These are phyloP conservation scores for Hyphodiscus sp. DNA, from an alignment of 2,329 filamentous ascomycete genomes.

Conservation along the genomic window DNA sequence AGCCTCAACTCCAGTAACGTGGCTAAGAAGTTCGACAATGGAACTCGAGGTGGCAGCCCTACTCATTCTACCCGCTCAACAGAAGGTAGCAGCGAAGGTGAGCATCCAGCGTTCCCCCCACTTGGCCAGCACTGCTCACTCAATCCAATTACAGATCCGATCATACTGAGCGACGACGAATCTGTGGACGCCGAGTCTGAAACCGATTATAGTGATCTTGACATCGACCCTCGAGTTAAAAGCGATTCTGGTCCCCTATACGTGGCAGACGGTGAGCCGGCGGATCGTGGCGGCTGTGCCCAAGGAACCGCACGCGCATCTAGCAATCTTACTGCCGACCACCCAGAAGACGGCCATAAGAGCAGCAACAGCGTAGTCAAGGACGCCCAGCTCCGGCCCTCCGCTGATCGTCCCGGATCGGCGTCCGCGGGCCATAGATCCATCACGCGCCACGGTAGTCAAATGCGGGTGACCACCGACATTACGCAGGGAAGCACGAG, in stretches of 20 bases:
- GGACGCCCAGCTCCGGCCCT: too few species aligned
- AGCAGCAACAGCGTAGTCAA: neutral
- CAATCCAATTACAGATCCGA: slow-evolving; percentile 14
- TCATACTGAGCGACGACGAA: slow-evolving; percentile 18
- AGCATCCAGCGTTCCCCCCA: slow-evolving; percentile 11
- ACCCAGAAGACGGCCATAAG: neutral
- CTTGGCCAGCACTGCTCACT: slow-evolving; percentile 12
- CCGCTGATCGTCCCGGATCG: neutral
- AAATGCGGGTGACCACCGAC: too few species aligned
- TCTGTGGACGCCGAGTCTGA: slow-evolving; percentile 12
- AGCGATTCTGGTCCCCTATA: neutral
- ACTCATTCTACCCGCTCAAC: slow-evolving; percentile 5
- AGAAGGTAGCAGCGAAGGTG: slow-evolving; percentile 13
- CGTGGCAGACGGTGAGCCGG: too few species aligned
- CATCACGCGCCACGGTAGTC: too few species aligned
- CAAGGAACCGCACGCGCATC: neutral
- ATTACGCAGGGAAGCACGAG: neutral
- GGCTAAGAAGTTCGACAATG: slow-evolving; percentile 5
- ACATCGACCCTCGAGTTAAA: neutral
- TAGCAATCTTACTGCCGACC: neutral
- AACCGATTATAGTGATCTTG: slow-evolving; percentile 12
- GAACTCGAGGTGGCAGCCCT: slow-evolving; percentile 12
- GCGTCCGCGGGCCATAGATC: neutral
- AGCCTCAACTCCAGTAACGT: slow-evolving; percentile 3
- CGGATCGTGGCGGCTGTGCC: neutral